These are phyloP conservation scores for Daldinia bambusicola DNA, from an alignment of 495 filamentous ascomycete species.

Conservation along the genomic window DNA sequence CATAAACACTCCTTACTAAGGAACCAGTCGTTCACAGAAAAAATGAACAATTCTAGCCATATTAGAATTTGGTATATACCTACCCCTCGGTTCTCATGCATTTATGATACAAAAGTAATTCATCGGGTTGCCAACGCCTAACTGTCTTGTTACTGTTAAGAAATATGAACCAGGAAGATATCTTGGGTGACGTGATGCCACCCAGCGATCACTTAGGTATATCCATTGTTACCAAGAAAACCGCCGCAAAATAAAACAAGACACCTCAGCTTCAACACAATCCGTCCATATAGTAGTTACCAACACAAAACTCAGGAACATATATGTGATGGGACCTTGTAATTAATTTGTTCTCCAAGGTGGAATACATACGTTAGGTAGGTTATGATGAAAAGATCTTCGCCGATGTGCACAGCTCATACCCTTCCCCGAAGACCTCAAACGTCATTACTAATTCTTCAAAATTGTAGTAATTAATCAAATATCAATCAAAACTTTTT, in stretches of 20 bases:
- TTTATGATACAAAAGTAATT: constrained; percentile 24
- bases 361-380: neutral
- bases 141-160: too few relatives aligned
- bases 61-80: neutral
- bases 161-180: neutral
- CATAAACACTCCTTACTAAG: neutral
- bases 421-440: constrained; percentile 4
- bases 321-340: neutral
- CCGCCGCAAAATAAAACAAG: neutral
- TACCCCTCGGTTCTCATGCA: constrained; percentile 7
- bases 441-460: constrained; percentile 15
- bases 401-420: constrained; percentile 14
- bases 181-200: neutral
- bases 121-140: neutral
- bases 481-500: neutral
- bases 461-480: neutral
- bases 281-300: neutral
- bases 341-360: neutral
- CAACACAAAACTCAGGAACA: neutral
- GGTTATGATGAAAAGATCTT: constrained; percentile 18
- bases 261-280: neutral
- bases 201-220: neutral
- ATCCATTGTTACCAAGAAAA: neutral
- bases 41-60: constrained; percentile 4
- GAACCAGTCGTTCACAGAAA: neutral